phyloP scores from a whole-genome alignment of 352 stramenopile genomes.

The Pythium biforme region DNA sequence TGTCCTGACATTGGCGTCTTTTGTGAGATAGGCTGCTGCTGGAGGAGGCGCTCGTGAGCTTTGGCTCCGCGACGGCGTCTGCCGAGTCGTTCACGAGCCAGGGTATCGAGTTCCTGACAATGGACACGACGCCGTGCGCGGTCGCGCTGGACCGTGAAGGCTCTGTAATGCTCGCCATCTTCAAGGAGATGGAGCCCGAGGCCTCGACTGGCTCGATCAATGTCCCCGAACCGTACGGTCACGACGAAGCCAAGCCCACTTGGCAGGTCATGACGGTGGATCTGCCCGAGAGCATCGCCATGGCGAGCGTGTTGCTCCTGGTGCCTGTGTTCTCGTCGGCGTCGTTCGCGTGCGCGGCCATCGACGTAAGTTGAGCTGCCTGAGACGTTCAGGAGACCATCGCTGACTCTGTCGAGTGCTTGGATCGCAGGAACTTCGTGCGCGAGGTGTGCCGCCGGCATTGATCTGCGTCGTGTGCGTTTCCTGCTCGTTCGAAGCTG shows the following conservation, averaged over 20 bases:
- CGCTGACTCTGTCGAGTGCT: neutral
- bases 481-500: slow-evolving; percentile 14
- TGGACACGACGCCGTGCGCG: slow-evolving; percentile 12
- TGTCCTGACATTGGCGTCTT: too few relatives aligned
- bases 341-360: slow-evolving; percentile 2
- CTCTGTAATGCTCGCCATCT: slow-evolving; percentile 12
- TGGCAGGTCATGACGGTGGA: slow-evolving; percentile 23
- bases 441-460: slow-evolving; percentile 5
- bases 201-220: slow-evolving; percentile 8
- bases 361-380: slow-evolving; percentile 16
- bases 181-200: slow-evolving; percentile 23
- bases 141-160: slow-evolving; percentile 16
- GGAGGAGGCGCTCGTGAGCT: slow-evolving; percentile 26
- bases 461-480: slow-evolving; percentile 20
- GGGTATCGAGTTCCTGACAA: neutral
- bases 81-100: slow-evolving; percentile 15
- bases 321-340: slow-evolving; percentile 5
- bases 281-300: slow-evolving; percentile 5
- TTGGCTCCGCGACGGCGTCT: slow-evolving; percentile 5
- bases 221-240: neutral
- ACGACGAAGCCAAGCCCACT: neutral
- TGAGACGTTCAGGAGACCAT: neutral
- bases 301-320: slow-evolving; percentile 14
- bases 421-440: slow-evolving; percentile 8
- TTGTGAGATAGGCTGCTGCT: slow-evolving; percentile 16